A percentile compares a stretch with the other conserved stretches of the same genome.
Conservation (phyloP, 2,329 filamentous ascomycete genomes). For the Capronia coronata region DNA sequence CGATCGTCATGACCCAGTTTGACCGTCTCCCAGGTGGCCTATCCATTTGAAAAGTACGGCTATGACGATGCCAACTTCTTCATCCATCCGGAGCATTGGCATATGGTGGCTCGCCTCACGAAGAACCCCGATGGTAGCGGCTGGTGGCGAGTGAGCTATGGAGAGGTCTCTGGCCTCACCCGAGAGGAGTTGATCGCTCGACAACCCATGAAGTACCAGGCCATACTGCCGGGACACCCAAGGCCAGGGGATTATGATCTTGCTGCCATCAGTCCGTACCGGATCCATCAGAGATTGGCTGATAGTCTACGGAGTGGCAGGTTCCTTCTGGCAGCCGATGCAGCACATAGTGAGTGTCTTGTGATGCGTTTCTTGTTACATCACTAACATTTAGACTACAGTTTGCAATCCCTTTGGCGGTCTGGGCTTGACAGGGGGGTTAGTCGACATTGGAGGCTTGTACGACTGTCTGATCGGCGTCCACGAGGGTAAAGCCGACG, state of each 20-base stretch:
- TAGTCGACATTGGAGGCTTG: constrained; percentile 57
- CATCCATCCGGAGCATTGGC: constrained; percentile 55
- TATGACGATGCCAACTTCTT: constrained; percentile 42
- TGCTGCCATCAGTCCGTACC: constrained; percentile 54
- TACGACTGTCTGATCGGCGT: constrained; percentile 52
- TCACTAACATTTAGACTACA: no score
- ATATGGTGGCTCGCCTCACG: constrained; percentile 58
- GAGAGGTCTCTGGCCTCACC: constrained; percentile 51
- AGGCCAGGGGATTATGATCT: constrained; percentile 54
- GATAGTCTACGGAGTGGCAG: constrained; percentile 51
- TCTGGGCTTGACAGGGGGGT: constrained; percentile 57
- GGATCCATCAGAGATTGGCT: constrained; percentile 56
- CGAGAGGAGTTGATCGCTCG: constrained; percentile 50
- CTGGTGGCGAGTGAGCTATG: constrained; percentile 59
- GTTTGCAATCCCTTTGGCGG: no score
- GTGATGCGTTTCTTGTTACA: no score
- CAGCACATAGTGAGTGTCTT: constrained; percentile 53
- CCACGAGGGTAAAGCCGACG: constrained; percentile 36
- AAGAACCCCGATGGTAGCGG: constrained; percentile 46
- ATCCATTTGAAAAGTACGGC: constrained; percentile 26
- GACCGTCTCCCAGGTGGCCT: constrained; percentile 1
- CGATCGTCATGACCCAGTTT: background rate
- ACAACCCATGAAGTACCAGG: constrained; percentile 51
- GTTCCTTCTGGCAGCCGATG: constrained; percentile 54
- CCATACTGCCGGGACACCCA: constrained; percentile 55